Conservation (phyloP, 2,329 filamentous ascomycete species). For the Elsinoe necatrix region DNA sequence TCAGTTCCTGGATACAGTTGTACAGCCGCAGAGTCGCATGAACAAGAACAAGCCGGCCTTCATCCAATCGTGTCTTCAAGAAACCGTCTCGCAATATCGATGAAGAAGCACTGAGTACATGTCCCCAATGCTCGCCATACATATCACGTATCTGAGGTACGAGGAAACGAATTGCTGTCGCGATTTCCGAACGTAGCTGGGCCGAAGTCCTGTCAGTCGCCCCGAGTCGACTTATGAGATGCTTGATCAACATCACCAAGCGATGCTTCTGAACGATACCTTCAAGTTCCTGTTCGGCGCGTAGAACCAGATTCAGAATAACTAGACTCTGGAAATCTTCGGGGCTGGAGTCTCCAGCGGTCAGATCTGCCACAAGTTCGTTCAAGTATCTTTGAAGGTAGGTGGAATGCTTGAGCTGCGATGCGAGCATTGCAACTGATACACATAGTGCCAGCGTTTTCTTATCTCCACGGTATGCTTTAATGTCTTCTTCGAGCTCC, state of each 20-base stretch:
- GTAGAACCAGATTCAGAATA: constrained; percentile 47
- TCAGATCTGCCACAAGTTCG: constrained; percentile 53
- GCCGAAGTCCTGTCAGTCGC: constrained; percentile 36
- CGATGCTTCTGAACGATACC: constrained; percentile 52
- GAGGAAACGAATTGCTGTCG: constrained; percentile 45
- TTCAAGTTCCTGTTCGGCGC: constrained; percentile 40
- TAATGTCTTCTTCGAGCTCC: constrained; percentile 31
- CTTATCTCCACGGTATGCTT: constrained; percentile 26
- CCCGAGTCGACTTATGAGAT: constrained; percentile 64
- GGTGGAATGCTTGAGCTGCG: constrained; percentile 41
- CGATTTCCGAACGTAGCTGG: constrained; percentile 50
- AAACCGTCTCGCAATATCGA: constrained; percentile 28
- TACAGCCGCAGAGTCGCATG: constrained; percentile 67
- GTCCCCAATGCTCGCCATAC: constrained; percentile 81
- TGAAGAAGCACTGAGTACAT: constrained; percentile 32
- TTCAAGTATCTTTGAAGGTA: constrained; percentile 48
- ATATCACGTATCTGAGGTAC: constrained; percentile 69
- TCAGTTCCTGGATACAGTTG: constrained; percentile 51
- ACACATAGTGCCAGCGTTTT: constrained; percentile 42
- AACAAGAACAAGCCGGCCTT: constrained; percentile 37
- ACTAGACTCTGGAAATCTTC: constrained; percentile 40
- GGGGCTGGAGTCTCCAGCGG: constrained; percentile 42
- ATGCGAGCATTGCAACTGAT: constrained; percentile 41
- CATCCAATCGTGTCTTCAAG: constrained; percentile 16
- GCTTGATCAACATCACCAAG: constrained; percentile 72